Percentiles rank a stretch among this genome's conserved stretches.
phyloP scores from a whole-genome alignment of 2,329 filamentous ascomycete species.

The Ophiocordyceps sinensis region DNA sequence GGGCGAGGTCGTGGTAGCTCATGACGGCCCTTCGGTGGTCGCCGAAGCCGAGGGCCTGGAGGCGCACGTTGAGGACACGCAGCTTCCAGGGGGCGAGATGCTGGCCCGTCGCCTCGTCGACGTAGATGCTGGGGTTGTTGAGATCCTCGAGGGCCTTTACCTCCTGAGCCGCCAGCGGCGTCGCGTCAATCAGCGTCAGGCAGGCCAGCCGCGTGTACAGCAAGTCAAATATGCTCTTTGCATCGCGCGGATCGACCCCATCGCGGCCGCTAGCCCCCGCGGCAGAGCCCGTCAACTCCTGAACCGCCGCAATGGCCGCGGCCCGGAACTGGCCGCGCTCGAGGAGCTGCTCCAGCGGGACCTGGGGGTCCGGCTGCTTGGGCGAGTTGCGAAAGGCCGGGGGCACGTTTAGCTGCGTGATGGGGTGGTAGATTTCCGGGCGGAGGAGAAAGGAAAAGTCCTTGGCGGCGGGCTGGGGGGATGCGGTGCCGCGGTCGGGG shows the following conservation, averaged over 20 bases:
- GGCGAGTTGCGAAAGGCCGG: conserved; percentile 54
- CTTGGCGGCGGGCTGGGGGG: conserved; percentile 26
- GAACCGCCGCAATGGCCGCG: conserved; percentile 54
- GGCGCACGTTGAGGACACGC: conserved; percentile 64
- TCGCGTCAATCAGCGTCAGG: conserved; percentile 64
- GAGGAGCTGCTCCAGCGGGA: conserved; percentile 55
- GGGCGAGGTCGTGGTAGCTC: conserved; percentile 76
- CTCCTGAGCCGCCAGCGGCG: conserved; percentile 52
- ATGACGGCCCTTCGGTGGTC: conserved; percentile 76
- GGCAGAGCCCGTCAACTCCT: conserved; percentile 39
- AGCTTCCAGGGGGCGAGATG: conserved; percentile 80
- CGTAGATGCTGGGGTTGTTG: conserved; percentile 39
- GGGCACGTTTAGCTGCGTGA: conserved; percentile 49
- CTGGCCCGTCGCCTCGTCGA: conserved; percentile 34
- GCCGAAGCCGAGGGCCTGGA: conserved; percentile 75
- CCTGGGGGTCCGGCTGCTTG: conserved; percentile 46
- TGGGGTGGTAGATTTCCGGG: conserved; percentile 68
- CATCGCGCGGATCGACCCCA: conserved; percentile 37
- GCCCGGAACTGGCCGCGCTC: conserved; percentile 63
- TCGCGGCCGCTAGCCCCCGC: conserved; percentile 16
- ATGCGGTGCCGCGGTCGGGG: conserved; percentile 8
- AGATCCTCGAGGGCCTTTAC: conserved; percentile 50
- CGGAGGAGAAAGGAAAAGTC: conserved; percentile 72
- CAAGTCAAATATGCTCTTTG: conserved; percentile 55
- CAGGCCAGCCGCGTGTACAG: conserved; percentile 73